Percentiles rank a stretch among this genome's conserved stretches.
These are phyloP conservation scores for Lyophyllum shimeji DNA, from an alignment of 768 basidiomycete genomes.

Conservation along the genomic window DNA sequence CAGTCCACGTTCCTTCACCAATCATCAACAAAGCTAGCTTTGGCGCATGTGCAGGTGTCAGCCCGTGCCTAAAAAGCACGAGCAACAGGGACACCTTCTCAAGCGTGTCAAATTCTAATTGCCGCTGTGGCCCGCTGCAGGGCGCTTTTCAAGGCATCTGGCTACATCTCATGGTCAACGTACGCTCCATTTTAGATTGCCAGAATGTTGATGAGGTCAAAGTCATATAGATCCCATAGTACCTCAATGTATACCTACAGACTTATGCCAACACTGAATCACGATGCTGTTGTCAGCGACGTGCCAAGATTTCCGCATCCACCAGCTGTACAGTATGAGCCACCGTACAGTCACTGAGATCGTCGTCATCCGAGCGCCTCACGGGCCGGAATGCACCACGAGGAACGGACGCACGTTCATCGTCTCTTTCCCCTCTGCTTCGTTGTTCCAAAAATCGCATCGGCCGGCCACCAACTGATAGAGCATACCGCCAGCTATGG, in stretches of 20 bases:
- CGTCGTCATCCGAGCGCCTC: too few relatives aligned
- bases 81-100: background rate
- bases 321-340: too few relatives aligned
- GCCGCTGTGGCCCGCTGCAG: background rate
- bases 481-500: background rate
- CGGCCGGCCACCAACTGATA: background rate
- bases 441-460: background rate
- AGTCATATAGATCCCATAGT: background rate
- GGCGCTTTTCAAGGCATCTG: background rate
- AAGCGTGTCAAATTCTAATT: background rate
- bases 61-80: background rate
- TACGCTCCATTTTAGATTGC: background rate
- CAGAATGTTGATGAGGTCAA: background rate
- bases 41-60: background rate
- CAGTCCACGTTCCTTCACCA: background rate
- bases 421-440: background rate
- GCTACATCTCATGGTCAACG: background rate
- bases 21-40: background rate
- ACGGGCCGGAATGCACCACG: too few relatives aligned
- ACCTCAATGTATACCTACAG: background rate
- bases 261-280: background rate
- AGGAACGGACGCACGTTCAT: constrained; percentile 5
- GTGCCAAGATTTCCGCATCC: background rate
- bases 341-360: too few relatives aligned
- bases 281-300: background rate